Base-by-base conservation (phyloP, 768 basidiomycete genomes). In the Pisolithus albus region DNA sequence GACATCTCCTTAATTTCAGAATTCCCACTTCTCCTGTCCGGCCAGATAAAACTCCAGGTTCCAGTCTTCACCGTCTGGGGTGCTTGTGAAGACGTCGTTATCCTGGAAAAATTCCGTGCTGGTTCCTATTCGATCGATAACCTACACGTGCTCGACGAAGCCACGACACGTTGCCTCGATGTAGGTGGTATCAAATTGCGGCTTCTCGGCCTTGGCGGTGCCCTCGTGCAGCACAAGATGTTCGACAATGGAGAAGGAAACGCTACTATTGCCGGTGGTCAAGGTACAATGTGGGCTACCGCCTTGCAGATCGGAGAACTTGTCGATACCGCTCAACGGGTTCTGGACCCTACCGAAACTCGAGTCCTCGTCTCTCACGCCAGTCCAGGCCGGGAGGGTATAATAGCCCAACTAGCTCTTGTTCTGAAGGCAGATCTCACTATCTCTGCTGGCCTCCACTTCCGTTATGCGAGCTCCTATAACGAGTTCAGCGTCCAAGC, bases 221-320 rank as follows among this genome's bases (percentile, higher is more conserved):
- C 94, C 3, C 80, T 97, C 39, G 92, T 96, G 6, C 82, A 84
- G 39, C 93, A 97, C 75, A 97, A 97, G 68, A 80, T 92, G 76
- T 92, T 94, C 60, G 88, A 92, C 70, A 92, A 92, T 56, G 90
- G 95, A 0, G 91, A 95, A 45, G 95, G 94, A 3, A 83, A 74
- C 42, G 94, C 92, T 10, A 97, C 95, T n/a, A 96, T 99, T 56
- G 95, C 96, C 0, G 96, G 96, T 34, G 96, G 93, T 2, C 88
- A 92, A 62, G 96, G 96, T 28, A 98, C 94, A 18, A 95, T 98
- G 86, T 99, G 96, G 96, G 90, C 92, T 0, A 98, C 95, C 0
- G 89, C 92, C 5, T 79, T 99, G 23, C 96, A 99, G 68, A 89
- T 99, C 38, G 96, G 96, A 52, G 95, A 99, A 68, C 86, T 99